Conservation (phyloP, 2,329 filamentous ascomycete genomes). For the Rhexocercosporidium sp. region DNA sequence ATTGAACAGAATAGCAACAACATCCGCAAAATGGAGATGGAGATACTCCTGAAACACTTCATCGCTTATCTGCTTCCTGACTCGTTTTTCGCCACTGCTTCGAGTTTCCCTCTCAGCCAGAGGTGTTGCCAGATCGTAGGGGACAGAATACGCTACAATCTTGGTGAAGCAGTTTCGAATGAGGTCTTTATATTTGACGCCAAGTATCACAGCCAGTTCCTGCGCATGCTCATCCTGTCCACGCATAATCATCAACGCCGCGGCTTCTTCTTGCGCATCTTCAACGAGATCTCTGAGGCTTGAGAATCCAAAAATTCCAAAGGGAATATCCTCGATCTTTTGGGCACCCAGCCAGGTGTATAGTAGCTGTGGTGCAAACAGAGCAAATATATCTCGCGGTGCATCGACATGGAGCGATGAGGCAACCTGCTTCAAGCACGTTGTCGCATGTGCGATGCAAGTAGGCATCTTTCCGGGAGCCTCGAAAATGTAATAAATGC, state of each 20-base stretch:
- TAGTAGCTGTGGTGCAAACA: slow-evolving; percentile 88
- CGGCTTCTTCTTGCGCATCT: slow-evolving; percentile 76
- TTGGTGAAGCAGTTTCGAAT: slow-evolving; percentile 75
- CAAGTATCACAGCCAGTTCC: slow-evolving; percentile 64
- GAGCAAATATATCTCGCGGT: slow-evolving; percentile 73
- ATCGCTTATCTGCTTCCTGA: slow-evolving; percentile 69
- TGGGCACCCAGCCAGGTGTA: slow-evolving; percentile 85
- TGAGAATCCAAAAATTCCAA: slow-evolving; percentile 79
- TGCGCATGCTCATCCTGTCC: slow-evolving; percentile 68
- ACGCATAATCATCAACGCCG: slow-evolving; percentile 83
- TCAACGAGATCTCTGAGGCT: slow-evolving; percentile 70
- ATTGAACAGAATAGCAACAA: slow-evolving; percentile 77
- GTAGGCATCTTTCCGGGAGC: slow-evolving; percentile 74
- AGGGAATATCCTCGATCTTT: slow-evolving; percentile 76
- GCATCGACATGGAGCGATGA: slow-evolving; percentile 66
- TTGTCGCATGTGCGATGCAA: slow-evolving; percentile 72
- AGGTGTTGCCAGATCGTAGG: slow-evolving; percentile 67
- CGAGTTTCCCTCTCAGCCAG: slow-evolving; percentile 62
- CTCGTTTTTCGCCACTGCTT: slow-evolving; percentile 46
- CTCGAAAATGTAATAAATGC: slow-evolving; percentile 94
- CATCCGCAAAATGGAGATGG: slow-evolving; percentile 74
- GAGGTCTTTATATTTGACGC: slow-evolving; percentile 59
- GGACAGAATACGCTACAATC: slow-evolving; percentile 81
- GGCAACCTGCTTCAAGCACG: slow-evolving; percentile 73
- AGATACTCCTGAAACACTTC: slow-evolving; percentile 68